These are phyloP conservation scores for Boletus insuetus DNA, from an alignment of 768 basidiomycete species.

Conservation along the genomic window DNA sequence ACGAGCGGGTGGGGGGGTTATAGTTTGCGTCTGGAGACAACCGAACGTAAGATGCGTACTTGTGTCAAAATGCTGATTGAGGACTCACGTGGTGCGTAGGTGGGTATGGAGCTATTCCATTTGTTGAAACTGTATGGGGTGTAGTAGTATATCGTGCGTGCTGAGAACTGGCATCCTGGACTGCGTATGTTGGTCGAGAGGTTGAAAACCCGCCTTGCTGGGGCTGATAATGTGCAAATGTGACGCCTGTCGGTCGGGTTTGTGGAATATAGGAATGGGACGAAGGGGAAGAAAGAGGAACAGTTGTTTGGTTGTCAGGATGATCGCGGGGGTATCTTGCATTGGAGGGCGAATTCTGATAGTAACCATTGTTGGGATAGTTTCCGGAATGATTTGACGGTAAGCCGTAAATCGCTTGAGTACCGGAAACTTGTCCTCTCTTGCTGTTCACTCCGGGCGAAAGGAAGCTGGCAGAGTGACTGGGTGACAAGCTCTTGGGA, in stretches of 20 bases:
- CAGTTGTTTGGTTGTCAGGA: slow-evolving; percentile 15
- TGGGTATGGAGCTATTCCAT: slow-evolving; percentile 24
- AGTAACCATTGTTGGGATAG: slow-evolving; percentile 14
- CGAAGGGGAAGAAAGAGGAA: slow-evolving; percentile 6
- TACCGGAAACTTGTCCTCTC: slow-evolving; percentile 9
- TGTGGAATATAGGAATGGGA: slow-evolving; percentile 20
- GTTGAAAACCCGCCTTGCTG: slow-evolving; percentile 37
- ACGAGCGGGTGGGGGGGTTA: slow-evolving; percentile 14
- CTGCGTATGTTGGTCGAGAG: slow-evolving; percentile 29
- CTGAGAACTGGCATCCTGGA: slow-evolving; percentile 21
- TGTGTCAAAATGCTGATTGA: background rate
- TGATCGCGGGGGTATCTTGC: slow-evolving; percentile 25
- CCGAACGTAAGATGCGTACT: background rate
- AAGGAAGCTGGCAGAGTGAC: slow-evolving; percentile 1
- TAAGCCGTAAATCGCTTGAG: slow-evolving; percentile 12
- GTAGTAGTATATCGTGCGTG: slow-evolving; percentile 16
- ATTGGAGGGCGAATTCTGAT: slow-evolving; percentile 13
- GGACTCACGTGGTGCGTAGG: slow-evolving; percentile 24
- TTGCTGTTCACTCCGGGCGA: slow-evolving; percentile 7
- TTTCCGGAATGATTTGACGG: slow-evolving; percentile 17
- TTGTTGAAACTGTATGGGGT: slow-evolving; percentile 12
- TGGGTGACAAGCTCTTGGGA: slow-evolving; percentile 9
- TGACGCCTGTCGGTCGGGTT: slow-evolving; percentile 26
- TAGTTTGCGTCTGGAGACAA: slow-evolving; percentile 9
- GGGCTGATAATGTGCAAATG: slow-evolving; percentile 38